These are phyloP conservation scores for Nicotiana attenuata DNA, from an alignment of 257 asterid genomes.

Conservation along the genomic window DNA sequence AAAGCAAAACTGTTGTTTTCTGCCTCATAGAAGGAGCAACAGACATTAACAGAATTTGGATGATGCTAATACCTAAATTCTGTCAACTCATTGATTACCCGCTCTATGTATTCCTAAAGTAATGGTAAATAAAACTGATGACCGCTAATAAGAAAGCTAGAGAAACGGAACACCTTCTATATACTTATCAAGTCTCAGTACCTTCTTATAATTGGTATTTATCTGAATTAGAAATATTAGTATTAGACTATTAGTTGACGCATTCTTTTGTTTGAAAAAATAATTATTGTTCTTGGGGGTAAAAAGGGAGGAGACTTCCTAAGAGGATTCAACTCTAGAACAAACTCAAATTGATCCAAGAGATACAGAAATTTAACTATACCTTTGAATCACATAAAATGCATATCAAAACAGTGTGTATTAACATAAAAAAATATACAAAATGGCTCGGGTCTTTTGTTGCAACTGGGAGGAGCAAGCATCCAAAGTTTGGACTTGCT, in stretches of 20 bases:
- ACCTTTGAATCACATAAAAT: neutral
- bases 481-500: neutral
- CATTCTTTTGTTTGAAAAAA: no score
- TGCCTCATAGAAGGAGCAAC: neutral
- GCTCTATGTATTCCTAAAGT: neutral
- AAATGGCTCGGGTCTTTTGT: neutral
- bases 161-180: neutral
- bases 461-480: neutral
- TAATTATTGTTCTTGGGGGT: no score
- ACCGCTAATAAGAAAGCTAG: neutral
- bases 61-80: neutral
- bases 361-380: neutral
- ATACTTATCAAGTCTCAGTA: neutral
- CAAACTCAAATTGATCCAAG: slow-evolving; percentile 4
- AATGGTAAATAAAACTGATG: neutral
- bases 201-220: neutral
- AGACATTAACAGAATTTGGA: neutral
- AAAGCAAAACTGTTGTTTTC: no score
- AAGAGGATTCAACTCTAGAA: slow-evolving; percentile 5
- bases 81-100: neutral
- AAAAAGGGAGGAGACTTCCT: neutral
- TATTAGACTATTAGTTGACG: no score
- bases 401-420: neutral
- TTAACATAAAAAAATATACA: neutral
- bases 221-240: no score